These are phyloP conservation scores for Paramecium bursaria DNA, from an alignment of 73 alveolate species.

Conservation along the genomic window DNA sequence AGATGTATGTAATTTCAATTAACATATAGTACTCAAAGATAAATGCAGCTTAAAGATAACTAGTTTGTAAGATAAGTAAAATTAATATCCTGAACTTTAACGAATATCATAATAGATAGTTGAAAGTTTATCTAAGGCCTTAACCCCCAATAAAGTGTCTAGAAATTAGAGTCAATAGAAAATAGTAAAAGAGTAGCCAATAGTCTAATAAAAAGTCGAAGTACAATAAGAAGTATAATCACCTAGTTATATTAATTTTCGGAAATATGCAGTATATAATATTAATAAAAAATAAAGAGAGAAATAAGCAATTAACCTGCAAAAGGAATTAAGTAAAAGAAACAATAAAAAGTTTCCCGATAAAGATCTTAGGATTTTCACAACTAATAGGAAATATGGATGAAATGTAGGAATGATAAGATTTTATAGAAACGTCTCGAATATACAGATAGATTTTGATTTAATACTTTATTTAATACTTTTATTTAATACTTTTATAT, in stretches of 20 bases:
- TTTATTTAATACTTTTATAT: too few species aligned
- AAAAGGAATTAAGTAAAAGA: neutral
- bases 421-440: constrained; percentile 14
- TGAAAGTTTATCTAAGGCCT: constrained; percentile 32
- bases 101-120: constrained; percentile 7
- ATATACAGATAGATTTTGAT: too few species aligned
- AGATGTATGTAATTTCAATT: too few species aligned
- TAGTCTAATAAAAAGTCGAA: too few species aligned
- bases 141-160: constrained; percentile 25
- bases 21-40: too few species aligned
- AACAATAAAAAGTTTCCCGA: constrained; percentile 2
- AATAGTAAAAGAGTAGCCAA: neutral
- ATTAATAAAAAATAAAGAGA: neutral
- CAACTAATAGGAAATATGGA: constrained; percentile 39
- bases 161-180: neutral
- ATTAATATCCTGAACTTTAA: constrained; percentile 13
- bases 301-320: constrained; percentile 11
- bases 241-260: constrained; percentile 6
- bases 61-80: too few species aligned
- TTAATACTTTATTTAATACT: too few species aligned
- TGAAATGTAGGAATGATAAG: constrained; percentile 30
- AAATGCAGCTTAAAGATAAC: too few species aligned
- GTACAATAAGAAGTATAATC: neutral
- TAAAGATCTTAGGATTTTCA: constrained; percentile 44
- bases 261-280: constrained; percentile 28